These are phyloP conservation scores for Vachellia collinsii DNA, from an alignment of 306 rosid species.

Conservation along the genomic window DNA sequence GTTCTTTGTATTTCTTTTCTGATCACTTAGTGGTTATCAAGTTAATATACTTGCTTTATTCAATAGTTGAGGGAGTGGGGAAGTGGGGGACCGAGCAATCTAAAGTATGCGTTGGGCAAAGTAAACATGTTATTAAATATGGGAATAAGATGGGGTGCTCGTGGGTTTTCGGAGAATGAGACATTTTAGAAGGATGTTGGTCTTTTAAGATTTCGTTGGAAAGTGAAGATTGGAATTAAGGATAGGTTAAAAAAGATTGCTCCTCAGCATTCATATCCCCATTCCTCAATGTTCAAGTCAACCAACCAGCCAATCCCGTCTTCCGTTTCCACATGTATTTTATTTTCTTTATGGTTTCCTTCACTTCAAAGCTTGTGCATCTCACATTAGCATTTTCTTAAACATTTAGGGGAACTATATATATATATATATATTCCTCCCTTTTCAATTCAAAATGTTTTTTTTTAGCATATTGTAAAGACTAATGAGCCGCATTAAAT, in stretches of 20 bases:
- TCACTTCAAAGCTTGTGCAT: not conserved
- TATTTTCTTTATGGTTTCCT: not conserved
- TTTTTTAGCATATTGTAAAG: too few species aligned
- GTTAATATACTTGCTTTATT: slow-evolving; percentile 6
- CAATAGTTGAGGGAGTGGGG: slow-evolving; percentile 40
- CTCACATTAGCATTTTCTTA: not conserved
- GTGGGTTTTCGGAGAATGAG: slow-evolving; percentile 97
- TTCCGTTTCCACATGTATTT: not conserved
- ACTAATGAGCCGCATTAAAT: too few species aligned
- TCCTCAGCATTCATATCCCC: slow-evolving; percentile 45
- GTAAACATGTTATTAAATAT: slow-evolving; percentile 54
- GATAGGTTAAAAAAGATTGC: slow-evolving; percentile 35
- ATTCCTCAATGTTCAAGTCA: slow-evolving; percentile 15
- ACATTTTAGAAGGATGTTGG: slow-evolving; percentile 92
- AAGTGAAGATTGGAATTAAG: slow-evolving; percentile 50
- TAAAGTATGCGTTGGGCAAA: slow-evolving; percentile 55
- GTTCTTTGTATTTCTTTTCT: not conserved
- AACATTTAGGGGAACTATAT: too few species aligned
- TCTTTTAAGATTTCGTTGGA: slow-evolving; percentile 88
- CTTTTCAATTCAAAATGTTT: not conserved
- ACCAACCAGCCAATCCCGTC: not conserved
- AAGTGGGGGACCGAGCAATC: slow-evolving; percentile 74
- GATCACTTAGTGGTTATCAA: not conserved
- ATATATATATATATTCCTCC: not conserved
- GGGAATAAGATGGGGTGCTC: slow-evolving; percentile 69